phyloP scores from a whole-genome alignment of 139 green algal species.

The Deuterostichococcus epilithicus region DNA sequence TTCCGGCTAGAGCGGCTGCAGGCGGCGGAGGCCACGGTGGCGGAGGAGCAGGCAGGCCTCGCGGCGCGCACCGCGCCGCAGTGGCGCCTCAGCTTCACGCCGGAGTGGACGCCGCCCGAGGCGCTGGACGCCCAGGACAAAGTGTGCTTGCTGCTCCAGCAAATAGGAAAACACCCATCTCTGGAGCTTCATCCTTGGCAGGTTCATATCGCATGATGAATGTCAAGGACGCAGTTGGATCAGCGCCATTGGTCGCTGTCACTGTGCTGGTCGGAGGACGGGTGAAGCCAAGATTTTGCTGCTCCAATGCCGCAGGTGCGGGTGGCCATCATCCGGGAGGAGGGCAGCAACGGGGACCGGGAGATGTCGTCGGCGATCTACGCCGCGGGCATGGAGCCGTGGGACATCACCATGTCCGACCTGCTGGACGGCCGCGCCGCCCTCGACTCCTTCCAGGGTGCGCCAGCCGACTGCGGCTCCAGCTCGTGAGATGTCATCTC shows the following conservation, averaged over 20 bases:
- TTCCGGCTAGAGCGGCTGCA: constrained; percentile 92
- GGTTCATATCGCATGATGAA: too few relatives aligned
- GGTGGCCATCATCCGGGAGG: constrained; percentile 92
- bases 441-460: constrained; percentile 78
- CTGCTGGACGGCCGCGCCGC: constrained; percentile 71
- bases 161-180: too few relatives aligned
- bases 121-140: constrained; percentile 59
- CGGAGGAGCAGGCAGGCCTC: constrained; percentile 65
- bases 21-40: constrained; percentile 74
- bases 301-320: constrained; percentile 42
- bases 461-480: too few relatives aligned
- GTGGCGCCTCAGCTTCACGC: constrained; percentile 84
- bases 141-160: too few relatives aligned
- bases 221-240: too few relatives aligned
- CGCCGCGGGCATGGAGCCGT: constrained; percentile 87
- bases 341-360: constrained; percentile 95
- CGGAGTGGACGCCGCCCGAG: constrained; percentile 62
- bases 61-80: constrained; percentile 45
- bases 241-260: too few relatives aligned
- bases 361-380: constrained; percentile 93
- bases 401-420: constrained; percentile 97
- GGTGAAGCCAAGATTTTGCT: too few relatives aligned
- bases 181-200: too few relatives aligned
- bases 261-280: too few relatives aligned
- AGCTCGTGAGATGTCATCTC: too few relatives aligned